Evolutionary conservation across 2,329 filamentous ascomycete genomes (phyloP), one percentile per base, ranked within the genome.

Genomic region (Pseudocercospora crystallina): DNA sequence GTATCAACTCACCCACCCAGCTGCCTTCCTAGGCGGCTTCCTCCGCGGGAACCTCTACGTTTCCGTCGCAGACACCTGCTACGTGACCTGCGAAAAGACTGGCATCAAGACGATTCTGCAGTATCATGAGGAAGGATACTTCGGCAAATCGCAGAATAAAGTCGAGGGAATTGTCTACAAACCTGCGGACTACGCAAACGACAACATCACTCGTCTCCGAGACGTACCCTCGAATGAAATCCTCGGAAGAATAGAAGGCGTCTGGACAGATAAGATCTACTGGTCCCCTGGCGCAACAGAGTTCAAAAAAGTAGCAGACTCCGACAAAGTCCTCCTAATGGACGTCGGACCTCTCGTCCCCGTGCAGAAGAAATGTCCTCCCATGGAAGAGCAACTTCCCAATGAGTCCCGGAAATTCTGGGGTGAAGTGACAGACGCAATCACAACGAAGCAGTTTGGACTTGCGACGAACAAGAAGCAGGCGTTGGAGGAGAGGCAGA

Each of bases 91-190:
- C 72, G 81, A 87, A n/a, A 85, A 90, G 74, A 96, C 90, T 2
- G 87, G 85, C 66, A 82, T 95, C 60, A 97, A 97, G 75, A 87
- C 86, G 13, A 96, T 99, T 57, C 74, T 99, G 40, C 86, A 95
- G 64, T 99, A 99, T 69, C 76, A 91, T 48, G 92, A 97, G 65
- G 92, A 97, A 63, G 90, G 91, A 43, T 99, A 94, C 91, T 79
- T 97, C 29, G 89, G 91, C 40, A 89, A 89, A 59, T 83, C 89
- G 14, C 92, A 95, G 62, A 96, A 97, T 72, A 90, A 87, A 66
- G 86, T 99, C 32, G 84, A 95, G 54, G 94, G 94, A 13, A 83
- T 96, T 47, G 80, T 97, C 48, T 99, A 96, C 79, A 86, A 81
- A 43, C 65, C 63, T 36, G 96, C 96, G 61, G 87, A 96, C 64